phyloP scores from a whole-genome alignment of 2,329 filamentous ascomycete species.

The Neofusicoccum umdonicola region DNA sequence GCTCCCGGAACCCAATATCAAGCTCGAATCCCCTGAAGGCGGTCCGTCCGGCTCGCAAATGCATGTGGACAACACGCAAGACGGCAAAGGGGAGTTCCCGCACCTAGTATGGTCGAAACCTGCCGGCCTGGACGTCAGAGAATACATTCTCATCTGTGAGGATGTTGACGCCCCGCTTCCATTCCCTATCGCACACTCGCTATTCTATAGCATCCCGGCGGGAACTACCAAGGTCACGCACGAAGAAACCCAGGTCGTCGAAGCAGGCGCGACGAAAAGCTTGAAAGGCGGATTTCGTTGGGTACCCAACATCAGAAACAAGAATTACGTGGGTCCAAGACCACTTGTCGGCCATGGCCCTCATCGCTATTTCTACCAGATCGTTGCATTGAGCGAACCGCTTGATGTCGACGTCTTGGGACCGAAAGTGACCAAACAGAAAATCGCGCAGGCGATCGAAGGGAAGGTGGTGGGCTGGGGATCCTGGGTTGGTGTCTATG shows the following conservation, averaged over 20 bases:
- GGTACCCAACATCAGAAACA: conserved; percentile 42
- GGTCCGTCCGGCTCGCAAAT: conserved; percentile 40
- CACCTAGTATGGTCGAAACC: conserved; percentile 11
- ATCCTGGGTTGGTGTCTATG: conserved; percentile 46
- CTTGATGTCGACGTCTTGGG: conserved; percentile 33
- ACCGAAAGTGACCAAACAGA: conserved; percentile 39
- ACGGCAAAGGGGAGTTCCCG: conserved; percentile 17
- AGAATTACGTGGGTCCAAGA: conserved; percentile 46
- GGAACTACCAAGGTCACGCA: background rate
- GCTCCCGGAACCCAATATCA: conserved; percentile 37
- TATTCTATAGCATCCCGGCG: conserved; percentile 19
- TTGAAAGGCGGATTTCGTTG: conserved; percentile 50
- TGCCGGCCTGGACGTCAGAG: conserved; percentile 7
- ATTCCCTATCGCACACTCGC: conserved; percentile 12
- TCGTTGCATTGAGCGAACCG: conserved; percentile 48
- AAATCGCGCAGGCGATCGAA: conserved; percentile 44
- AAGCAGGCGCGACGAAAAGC: conserved; percentile 21
- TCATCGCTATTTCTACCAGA: conserved; percentile 53
- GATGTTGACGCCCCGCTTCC: conserved; percentile 20
- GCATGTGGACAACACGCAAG: conserved; percentile 36
- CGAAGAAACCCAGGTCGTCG: background rate
- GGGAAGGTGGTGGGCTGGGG: conserved; percentile 54
- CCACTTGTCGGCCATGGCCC: conserved; percentile 52
- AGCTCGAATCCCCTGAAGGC: conserved; percentile 42
- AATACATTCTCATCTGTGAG: conserved; percentile 20